Conservation (phyloP, 306 rosid species). For the Quercus dentata region DNA sequence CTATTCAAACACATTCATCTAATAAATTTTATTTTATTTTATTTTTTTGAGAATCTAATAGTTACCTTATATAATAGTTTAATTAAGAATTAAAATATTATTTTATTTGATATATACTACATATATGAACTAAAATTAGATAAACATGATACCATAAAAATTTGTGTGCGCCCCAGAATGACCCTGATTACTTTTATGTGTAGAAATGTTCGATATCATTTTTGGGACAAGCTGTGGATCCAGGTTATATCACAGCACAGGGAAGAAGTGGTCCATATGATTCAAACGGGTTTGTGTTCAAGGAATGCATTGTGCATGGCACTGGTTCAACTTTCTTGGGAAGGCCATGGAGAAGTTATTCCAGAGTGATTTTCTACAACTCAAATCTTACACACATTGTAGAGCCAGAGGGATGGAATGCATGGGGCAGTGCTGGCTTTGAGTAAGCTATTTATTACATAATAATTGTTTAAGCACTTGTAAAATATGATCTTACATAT, state of each 20-base stretch:
- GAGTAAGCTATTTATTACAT: conserved; percentile 36
- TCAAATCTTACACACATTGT: conserved; percentile 40
- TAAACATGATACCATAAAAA: neutral
- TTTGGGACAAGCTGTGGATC: conserved; percentile 28
- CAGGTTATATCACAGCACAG: conserved; percentile 75
- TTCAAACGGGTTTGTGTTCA: conserved; percentile 69
- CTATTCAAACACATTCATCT: too few species aligned
- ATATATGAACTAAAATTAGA: neutral
- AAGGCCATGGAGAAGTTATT: conserved; percentile 73
- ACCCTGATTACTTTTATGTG: neutral
- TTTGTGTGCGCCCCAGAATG: too few species aligned
- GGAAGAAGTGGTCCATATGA: conserved; percentile 48
- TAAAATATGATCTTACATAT: neutral
- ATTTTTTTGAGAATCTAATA: too few species aligned
- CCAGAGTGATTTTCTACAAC: conserved; percentile 67
- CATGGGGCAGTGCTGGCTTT: conserved; percentile 30
- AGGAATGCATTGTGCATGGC: conserved; percentile 44
- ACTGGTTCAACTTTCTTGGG: conserved; percentile 66
- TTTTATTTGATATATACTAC: too few species aligned
- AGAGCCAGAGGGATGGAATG: conserved; percentile 55
- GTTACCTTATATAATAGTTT: too few species aligned
- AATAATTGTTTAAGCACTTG: neutral
- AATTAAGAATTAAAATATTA: too few species aligned
- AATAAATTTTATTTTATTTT: too few species aligned
- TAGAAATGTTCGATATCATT: conserved; percentile 60